Evolutionary conservation across 768 basidiomycete genomes (phyloP).

Genomic region (Rhodotorula toruloides): DNA sequence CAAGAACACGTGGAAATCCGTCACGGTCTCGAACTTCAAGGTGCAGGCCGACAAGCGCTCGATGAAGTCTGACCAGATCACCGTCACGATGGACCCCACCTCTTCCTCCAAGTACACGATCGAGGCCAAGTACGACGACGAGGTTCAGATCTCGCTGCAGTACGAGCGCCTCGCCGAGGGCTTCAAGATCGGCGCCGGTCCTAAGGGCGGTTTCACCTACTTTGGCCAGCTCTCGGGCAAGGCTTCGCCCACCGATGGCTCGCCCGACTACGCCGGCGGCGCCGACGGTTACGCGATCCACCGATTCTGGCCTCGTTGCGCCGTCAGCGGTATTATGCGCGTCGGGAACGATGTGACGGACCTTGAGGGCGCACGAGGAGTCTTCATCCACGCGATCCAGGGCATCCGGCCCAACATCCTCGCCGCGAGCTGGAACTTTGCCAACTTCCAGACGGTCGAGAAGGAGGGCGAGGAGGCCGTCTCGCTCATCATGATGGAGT

Average conservation of each 20-base stretch:
- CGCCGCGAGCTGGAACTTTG: constrained; percentile 93
- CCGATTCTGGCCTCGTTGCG: constrained; percentile 46
- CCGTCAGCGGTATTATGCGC: constrained; percentile 39
- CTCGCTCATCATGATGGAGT: constrained; percentile 91
- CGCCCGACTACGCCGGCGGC: constrained; percentile 37
- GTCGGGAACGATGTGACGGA: constrained; percentile 40
- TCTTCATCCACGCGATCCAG: constrained; percentile 94
- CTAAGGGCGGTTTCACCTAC: constrained; percentile 82
- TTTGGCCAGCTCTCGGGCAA: constrained; percentile 55
- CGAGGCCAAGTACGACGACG: constrained; percentile 68
- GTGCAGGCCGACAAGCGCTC: constrained; percentile 74
- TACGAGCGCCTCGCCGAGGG: constrained; percentile 68
- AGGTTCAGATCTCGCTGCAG: constrained; percentile 73
- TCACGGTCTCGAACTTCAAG: constrained; percentile 75
- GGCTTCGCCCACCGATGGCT: neutral
- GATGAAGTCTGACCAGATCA: constrained; percentile 76
- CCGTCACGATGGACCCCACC: constrained; percentile 64
- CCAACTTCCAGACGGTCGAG: constrained; percentile 68
- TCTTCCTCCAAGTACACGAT: constrained; percentile 70
- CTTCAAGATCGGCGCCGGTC: constrained; percentile 84
- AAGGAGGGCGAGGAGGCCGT: constrained; percentile 61
- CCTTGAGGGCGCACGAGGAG: constrained; percentile 54
- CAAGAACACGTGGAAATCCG: constrained; percentile 67
- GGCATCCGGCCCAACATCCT: constrained; percentile 95
- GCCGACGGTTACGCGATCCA: constrained; percentile 46